Evolutionary conservation across 306 rosid genomes (phyloP).

Genomic region (Hylodesmum podocarpum): DNA sequence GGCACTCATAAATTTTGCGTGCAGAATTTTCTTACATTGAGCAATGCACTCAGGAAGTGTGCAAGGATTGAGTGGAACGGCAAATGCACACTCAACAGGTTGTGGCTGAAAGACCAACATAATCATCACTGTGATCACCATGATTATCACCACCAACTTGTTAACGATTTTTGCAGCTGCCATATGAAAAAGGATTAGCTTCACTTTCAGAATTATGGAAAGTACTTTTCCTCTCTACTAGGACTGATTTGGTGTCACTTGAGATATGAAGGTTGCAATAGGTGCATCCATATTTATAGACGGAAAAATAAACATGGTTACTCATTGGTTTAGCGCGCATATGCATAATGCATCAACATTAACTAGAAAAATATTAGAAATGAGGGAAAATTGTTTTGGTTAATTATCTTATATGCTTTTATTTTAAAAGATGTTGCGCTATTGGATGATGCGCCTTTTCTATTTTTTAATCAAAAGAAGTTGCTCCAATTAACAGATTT

Average conservation of each 20-base stretch:
- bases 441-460: background rate
- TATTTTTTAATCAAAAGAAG: background rate
- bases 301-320: background rate
- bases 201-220: background rate
- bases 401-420: background rate
- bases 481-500: background rate
- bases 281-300: slow-evolving; percentile 1
- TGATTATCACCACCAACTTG: background rate
- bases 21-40: slow-evolving; percentile 13
- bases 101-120: slow-evolving; percentile 14
- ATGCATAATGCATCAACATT: background rate
- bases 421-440: background rate
- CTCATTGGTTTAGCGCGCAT: background rate
- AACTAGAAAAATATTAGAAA: background rate
- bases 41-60: slow-evolving; percentile 35
- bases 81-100: slow-evolving; percentile 33
- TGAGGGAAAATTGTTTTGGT: background rate
- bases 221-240: background rate
- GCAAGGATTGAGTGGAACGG: slow-evolving; percentile 37
- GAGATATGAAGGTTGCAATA: background rate
- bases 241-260: background rate
- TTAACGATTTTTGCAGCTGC: background rate
- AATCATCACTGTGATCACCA: background rate
- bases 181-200: background rate
- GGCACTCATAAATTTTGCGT: slow-evolving; percentile 27